Percentiles rank a stretch among this genome's conserved stretches.
Conservation (phyloP, 441 rosid species). For the Pelargonium myrrhifolium region DNA sequence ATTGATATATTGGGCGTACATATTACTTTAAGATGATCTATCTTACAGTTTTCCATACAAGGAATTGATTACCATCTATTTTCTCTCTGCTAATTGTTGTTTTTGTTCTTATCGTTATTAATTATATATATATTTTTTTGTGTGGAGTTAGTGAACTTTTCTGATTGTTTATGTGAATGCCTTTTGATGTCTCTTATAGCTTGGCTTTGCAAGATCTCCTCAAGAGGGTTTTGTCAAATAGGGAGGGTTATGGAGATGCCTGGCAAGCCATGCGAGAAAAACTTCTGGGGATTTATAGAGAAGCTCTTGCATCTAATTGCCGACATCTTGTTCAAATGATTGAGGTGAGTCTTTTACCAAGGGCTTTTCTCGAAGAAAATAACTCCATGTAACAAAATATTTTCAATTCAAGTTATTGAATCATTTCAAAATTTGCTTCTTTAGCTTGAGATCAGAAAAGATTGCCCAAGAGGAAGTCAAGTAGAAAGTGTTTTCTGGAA, state of each 20-base stretch:
- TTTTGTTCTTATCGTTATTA: not conserved
- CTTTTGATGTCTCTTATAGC: constrained; percentile 42
- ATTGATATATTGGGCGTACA: not conserved
- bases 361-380: not conserved
- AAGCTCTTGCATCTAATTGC: constrained; percentile 71
- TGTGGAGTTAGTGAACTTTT: constrained; percentile 5
- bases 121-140: not conserved
- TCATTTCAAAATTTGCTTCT: not conserved
- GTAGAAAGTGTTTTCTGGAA: not conserved
- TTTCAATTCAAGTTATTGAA: not conserved
- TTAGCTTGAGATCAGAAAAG: not conserved
- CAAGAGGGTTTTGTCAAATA: constrained; percentile 52
- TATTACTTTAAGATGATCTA: not conserved
- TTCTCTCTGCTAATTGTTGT: not conserved
- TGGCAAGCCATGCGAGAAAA: constrained; percentile 54
- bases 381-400: not conserved
- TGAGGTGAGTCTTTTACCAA: constrained; percentile 40
- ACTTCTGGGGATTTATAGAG: constrained; percentile 53
- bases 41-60: not conserved
- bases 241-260: constrained; percentile 48
- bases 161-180: constrained; percentile 2
- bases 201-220: constrained; percentile 65
- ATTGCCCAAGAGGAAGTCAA: no score
- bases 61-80: not conserved
- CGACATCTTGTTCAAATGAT: constrained; percentile 57